Evolutionary conservation across 2,329 filamentous ascomycete species (phyloP), one percentile per base, ranked within the genome.

Genomic region (Xylariaceae sp.): DNA sequence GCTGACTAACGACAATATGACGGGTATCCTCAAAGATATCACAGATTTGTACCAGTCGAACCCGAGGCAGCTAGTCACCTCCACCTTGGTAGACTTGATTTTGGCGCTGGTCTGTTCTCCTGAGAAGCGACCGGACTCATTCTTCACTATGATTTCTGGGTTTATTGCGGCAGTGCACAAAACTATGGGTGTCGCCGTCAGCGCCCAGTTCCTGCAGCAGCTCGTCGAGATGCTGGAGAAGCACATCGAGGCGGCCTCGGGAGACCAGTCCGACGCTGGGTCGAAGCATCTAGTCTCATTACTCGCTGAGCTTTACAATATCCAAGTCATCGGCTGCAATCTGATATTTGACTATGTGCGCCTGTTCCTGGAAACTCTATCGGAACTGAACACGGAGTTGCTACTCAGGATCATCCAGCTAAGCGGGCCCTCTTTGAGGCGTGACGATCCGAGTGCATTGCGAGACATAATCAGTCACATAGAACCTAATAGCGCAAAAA

Each of bases 261-360:
- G 65, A n/a, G 60, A 68, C 44, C 64, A 68, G 13, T 70, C 67
- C 2, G 67, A 70, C 49, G 59, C 67, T 19, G 61, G 52, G 8
- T 65, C 63, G 2, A 70, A 66, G 39, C 67, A 99, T 68, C 71
- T 96, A 41, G 80, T 96, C 29, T 88, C 88, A 1, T 80, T 97
- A 29, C 74, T 97, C 13, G 85, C 92, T 0, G 85, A 96, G 65
- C 77, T 97, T 37, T 99, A 97, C 72, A 92, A 89, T 47, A 95
- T 99, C 67, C 89, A 95, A 64, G 84, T 96, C 19, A 80, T 96
- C 42, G 86, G 88, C 39, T 87, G 86, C 64, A 87, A 85, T 48
- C 79, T 99, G 26, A 79, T 97, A 22, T 97, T 96, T 66, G 94
- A 97, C 70, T 94, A 95, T 65, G 85, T 97, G 67, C 85, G 89